Evolutionary conservation across 2,329 filamentous ascomycete genomes (phyloP).

Genomic region (Fusarium multiceps): DNA sequence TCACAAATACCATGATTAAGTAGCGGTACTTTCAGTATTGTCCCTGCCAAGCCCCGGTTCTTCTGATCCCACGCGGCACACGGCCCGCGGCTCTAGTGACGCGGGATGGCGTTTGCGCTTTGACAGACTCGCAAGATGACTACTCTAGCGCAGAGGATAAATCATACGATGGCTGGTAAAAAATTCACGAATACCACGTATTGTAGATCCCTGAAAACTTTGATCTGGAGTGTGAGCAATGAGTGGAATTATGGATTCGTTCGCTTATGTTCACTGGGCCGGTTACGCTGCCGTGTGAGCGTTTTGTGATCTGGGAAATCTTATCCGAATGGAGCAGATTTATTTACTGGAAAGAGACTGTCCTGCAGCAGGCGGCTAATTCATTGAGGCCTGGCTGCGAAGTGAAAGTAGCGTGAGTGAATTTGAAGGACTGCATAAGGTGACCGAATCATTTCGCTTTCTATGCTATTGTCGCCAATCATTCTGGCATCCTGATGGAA

Average conservation of each 20-base stretch:
- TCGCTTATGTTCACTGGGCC: neutral
- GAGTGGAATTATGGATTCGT: neutral
- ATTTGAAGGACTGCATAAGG: too few species aligned
- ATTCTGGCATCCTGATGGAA: neutral
- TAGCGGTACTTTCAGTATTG: neutral
- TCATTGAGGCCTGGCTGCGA: too few species aligned
- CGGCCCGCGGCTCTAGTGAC: neutral
- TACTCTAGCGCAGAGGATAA: neutral
- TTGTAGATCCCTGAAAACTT: neutral
- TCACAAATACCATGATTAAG: neutral
- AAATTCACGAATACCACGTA: neutral
- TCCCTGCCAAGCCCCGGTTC: neutral
- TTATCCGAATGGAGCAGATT: too few species aligned
- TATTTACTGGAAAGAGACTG: too few species aligned
- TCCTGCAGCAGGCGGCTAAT: too few species aligned
- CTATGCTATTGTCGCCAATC: neutral
- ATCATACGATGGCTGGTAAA: neutral
- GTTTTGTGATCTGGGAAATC: too few species aligned
- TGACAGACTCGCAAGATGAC: neutral
- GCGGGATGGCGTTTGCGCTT: slow-evolving; percentile 2
- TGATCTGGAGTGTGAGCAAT: neutral
- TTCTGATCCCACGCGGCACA: neutral
- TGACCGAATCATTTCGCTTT: neutral
- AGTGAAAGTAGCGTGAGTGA: too few species aligned
- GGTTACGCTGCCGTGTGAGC: neutral